Conservation (phyloP, 768 basidiomycete species). For the Xanthoconium purpureum region DNA sequence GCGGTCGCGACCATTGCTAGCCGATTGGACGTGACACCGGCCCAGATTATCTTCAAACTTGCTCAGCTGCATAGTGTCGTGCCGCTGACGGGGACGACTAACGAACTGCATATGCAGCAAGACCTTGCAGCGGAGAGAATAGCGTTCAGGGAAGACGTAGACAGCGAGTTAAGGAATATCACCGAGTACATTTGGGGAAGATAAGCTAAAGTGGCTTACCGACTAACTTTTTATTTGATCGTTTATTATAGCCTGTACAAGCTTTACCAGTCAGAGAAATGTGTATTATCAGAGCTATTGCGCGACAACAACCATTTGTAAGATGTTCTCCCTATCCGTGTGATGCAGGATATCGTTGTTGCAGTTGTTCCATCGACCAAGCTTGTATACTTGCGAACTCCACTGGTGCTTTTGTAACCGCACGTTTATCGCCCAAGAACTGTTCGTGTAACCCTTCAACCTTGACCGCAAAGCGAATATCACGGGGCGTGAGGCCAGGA, state of each 20-base stretch:
- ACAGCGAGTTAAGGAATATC: slow-evolving; percentile 23
- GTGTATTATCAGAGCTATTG: slow-evolving; percentile 8
- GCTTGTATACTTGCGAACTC: slow-evolving; percentile 8
- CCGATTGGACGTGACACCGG: slow-evolving; percentile 50
- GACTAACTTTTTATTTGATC: background rate
- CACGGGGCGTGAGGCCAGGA: slow-evolving; percentile 49
- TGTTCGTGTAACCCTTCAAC: slow-evolving; percentile 36
- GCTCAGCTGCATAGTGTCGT: slow-evolving; percentile 64
- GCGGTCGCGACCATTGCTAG: slow-evolving; percentile 43
- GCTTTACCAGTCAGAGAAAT: background rate
- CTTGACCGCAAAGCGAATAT: slow-evolving; percentile 46
- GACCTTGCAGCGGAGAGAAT: slow-evolving; percentile 49
- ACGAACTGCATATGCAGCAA: slow-evolving; percentile 63
- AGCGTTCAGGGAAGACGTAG: slow-evolving; percentile 31
- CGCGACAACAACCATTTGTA: background rate
- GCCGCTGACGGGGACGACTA: slow-evolving; percentile 75
- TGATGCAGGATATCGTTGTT: slow-evolving; percentile 16
- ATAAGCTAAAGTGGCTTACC: background rate
- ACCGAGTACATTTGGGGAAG: slow-evolving; percentile 31
- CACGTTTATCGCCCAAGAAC: slow-evolving; percentile 23
- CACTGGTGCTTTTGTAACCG: slow-evolving; percentile 21
- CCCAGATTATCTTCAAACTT: slow-evolving; percentile 67
- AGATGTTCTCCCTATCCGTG: background rate
- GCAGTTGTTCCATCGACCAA: slow-evolving; percentile 27
- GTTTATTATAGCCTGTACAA: background rate